A percentile compares a stretch with the other conserved stretches of the same genome.
Conservation (phyloP, 2,329 filamentous ascomycete genomes). For the Exophiala phaeomuriformis region DNA sequence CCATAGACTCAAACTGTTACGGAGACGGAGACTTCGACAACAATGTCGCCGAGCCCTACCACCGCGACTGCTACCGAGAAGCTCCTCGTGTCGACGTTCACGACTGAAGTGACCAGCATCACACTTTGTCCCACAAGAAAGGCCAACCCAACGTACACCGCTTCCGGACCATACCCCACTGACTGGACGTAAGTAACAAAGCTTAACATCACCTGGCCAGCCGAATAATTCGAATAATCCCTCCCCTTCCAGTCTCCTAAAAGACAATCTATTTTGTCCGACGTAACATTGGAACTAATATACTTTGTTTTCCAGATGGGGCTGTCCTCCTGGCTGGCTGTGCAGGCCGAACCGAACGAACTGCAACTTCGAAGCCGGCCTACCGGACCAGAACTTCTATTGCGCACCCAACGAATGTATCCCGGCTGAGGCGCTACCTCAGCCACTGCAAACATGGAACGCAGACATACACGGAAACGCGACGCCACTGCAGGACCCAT, state of each 20-base stretch:
- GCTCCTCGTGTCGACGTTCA: constrained; percentile 9
- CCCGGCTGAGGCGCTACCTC: constrained; percentile 28
- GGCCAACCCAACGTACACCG: constrained; percentile 31
- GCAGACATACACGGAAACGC: constrained; percentile 20
- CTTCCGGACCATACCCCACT: constrained; percentile 26
- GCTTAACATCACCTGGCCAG: background rate
- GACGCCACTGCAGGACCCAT: constrained; percentile 32
- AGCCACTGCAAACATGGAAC: constrained; percentile 29
- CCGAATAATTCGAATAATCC: too few species aligned
- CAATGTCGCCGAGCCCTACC: constrained; percentile 2
- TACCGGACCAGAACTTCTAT: constrained; percentile 35
- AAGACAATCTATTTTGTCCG: too few species aligned
- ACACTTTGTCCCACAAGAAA: constrained; percentile 30
- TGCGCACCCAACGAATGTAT: constrained; percentile 39
- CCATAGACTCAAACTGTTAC: constrained; percentile 15
- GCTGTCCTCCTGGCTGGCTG: constrained; percentile 39
- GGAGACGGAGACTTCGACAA: constrained; percentile 16
- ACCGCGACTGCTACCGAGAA: constrained; percentile 15
- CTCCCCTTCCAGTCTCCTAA: too few species aligned
- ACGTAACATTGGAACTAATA: background rate
- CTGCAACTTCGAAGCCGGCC: constrained; percentile 38
- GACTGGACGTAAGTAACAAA: constrained; percentile 25
- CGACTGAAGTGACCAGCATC: constrained; percentile 15
- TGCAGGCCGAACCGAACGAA: constrained; percentile 35
- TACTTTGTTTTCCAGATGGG: constrained; percentile 33